Percentiles rank a stretch among this genome's conserved stretches.
phyloP scores from a whole-genome alignment of 164 flowering plant species.

The Aristolochia californica region DNA sequence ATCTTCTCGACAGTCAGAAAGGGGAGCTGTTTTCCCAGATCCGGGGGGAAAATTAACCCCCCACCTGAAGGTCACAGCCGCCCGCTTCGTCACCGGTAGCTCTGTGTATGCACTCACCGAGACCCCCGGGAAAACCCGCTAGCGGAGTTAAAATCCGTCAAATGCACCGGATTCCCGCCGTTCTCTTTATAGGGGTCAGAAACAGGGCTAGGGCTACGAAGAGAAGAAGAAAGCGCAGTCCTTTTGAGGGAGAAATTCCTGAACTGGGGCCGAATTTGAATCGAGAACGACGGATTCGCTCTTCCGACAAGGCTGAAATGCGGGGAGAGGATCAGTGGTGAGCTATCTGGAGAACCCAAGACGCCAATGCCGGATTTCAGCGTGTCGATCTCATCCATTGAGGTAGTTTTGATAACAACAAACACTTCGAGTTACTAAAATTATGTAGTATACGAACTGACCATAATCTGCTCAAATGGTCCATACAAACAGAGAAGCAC shows the following conservation, averaged over 20 bases:
- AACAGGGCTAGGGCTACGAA: slow-evolving; percentile 12
- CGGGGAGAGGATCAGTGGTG: slow-evolving; percentile 59
- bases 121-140: slow-evolving; percentile 39
- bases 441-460: no score
- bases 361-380: slow-evolving; percentile 62
- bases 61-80: slow-evolving; percentile 47
- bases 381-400: no score
- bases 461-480: no score
- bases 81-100: slow-evolving; percentile 41
- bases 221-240: slow-evolving; percentile 15
- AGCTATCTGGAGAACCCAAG: slow-evolving; percentile 53
- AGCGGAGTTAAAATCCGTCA: slow-evolving; percentile 14
- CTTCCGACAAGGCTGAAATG: slow-evolving; percentile 32
- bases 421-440: no score
- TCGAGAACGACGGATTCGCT: slow-evolving; percentile 28
- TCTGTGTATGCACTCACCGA: slow-evolving; percentile 39
- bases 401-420: no score
- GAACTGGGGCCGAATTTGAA: slow-evolving; percentile 36
- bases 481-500: no score
- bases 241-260: slow-evolving; percentile 25
- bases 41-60: slow-evolving; percentile 45
- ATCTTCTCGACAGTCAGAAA: slow-evolving; percentile 63
- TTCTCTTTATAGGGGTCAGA: slow-evolving; percentile 7
- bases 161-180: slow-evolving; percentile 17
- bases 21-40: slow-evolving; percentile 29